Conservation (phyloP, 1,139 yeast genomes). For the Diutina rugosa region DNA sequence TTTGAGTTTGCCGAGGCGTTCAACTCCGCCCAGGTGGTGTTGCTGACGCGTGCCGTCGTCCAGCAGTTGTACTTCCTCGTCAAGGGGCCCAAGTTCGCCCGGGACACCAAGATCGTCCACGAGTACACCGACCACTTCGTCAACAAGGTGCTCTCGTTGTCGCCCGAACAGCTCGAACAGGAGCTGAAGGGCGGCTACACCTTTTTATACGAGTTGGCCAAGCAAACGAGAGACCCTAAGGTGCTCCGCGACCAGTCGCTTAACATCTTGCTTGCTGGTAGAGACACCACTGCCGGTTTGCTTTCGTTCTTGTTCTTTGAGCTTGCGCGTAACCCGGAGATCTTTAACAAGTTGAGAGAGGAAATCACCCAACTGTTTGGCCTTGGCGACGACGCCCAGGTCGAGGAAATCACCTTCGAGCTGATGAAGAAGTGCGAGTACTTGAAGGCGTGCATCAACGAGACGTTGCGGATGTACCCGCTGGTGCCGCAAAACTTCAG, state of each 20-base stretch:
- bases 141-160: slow-evolving; percentile 15
- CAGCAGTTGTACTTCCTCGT: slow-evolving; percentile 15
- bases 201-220: slow-evolving; percentile 17
- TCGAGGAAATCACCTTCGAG: slow-evolving; percentile 16
- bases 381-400: slow-evolving; percentile 11
- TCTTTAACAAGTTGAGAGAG: slow-evolving; percentile 12
- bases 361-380: slow-evolving; percentile 13
- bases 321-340: slow-evolving; percentile 12
- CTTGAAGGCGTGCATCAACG: slow-evolving; percentile 1
- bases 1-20: slow-evolving; percentile 17
- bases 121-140: slow-evolving; percentile 17
- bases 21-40: slow-evolving; percentile 17
- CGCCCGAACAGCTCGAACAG: slow-evolving; percentile 13
- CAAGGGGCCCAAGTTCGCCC: slow-evolving; percentile 19
- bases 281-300: slow-evolving; percentile 21
- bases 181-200: slow-evolving; percentile 15
- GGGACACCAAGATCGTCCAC: slow-evolving; percentile 16
- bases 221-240: slow-evolving; percentile 14
- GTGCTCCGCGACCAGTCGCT: slow-evolving; percentile 17
- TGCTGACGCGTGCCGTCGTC: slow-evolving; percentile 17
- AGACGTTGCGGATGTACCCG: background rate
- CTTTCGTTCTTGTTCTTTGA: slow-evolving; percentile 15
- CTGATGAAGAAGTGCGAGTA: slow-evolving; percentile 5
- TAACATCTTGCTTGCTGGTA: slow-evolving; percentile 20
- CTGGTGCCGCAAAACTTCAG: background rate